Evolutionary conservation across 371 early-diverging fungal species (phyloP).

Genomic region (Capillidium heterosporum): DNA sequence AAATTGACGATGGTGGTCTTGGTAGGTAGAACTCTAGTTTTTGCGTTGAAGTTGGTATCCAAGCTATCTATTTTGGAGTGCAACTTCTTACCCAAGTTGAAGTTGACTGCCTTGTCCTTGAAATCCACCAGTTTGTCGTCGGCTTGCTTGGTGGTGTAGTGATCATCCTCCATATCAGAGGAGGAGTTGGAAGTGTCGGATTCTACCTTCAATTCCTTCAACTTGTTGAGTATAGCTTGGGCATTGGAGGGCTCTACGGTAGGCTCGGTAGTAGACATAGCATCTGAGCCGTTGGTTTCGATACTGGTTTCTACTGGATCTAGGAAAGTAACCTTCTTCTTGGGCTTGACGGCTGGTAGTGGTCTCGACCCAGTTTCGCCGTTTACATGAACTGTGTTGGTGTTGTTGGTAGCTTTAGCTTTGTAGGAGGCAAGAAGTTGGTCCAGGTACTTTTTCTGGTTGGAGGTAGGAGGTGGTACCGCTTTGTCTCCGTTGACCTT

Average conservation of each 20-base stretch:
- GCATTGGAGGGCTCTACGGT: not conserved
- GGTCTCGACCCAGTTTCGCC: not conserved
- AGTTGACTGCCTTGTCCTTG: not conserved
- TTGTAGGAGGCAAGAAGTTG: not conserved
- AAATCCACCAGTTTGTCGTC: not conserved
- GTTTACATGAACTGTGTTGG: not conserved
- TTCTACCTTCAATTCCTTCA: not conserved
- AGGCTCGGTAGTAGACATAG: not conserved
- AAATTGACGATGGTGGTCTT: not conserved
- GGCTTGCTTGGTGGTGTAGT: not conserved
- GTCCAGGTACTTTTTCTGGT: not conserved
- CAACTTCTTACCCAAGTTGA: not conserved
- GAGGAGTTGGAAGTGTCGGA: not conserved
- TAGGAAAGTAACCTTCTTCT: constrained; percentile 6
- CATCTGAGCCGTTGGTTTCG: not conserved
- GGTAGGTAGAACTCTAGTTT: not conserved
- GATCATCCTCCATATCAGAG: not conserved
- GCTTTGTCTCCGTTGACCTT: not conserved
- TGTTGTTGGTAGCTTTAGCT: not conserved
- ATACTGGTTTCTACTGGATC: not conserved
- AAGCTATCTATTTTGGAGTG: not conserved
- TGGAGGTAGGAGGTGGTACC: not conserved
- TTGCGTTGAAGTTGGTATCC: not conserved
- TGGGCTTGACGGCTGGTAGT: not conserved
- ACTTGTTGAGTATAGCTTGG: not conserved